Percentiles rank a stretch among this genome's conserved stretches.
These are phyloP conservation scores for Zanthoxylum bungeanum DNA, from an alignment of 345 rosid species.

Conservation along the genomic window DNA sequence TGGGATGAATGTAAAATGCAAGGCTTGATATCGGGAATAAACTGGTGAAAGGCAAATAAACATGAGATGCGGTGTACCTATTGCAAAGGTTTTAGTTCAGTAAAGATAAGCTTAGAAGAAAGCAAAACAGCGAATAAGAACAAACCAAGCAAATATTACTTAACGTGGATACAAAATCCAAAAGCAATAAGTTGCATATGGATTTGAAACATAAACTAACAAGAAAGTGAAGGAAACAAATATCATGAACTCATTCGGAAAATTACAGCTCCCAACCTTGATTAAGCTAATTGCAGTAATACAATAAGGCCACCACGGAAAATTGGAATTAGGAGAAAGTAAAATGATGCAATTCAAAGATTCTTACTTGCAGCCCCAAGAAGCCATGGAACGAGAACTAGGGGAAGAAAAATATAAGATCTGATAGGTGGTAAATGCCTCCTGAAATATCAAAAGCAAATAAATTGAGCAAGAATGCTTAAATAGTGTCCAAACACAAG, in stretches of 20 bases:
- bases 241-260: background rate
- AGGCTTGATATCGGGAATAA: background rate
- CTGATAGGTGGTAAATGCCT: slow-evolving; percentile 74
- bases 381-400: slow-evolving; percentile 75
- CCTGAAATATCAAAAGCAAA: slow-evolving; percentile 50
- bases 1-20: background rate
- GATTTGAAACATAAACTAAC: background rate
- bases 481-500: slow-evolving; percentile 3
- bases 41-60: background rate
- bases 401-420: slow-evolving; percentile 68
- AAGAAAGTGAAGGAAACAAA: background rate
- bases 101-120: background rate
- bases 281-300: slow-evolving; percentile 1
- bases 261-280: background rate
- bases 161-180: background rate
- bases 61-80: background rate
- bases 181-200: background rate
- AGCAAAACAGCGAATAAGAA: background rate
- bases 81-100: background rate
- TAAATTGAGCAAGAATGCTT: background rate
- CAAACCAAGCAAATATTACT: background rate
- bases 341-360: slow-evolving; percentile 10
- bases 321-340: slow-evolving; percentile 5
- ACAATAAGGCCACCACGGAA: background rate
- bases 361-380: slow-evolving; percentile 64